Conservation (phyloP, 2,329 filamentous ascomycete genomes). For the Westerdykella sp. region DNA sequence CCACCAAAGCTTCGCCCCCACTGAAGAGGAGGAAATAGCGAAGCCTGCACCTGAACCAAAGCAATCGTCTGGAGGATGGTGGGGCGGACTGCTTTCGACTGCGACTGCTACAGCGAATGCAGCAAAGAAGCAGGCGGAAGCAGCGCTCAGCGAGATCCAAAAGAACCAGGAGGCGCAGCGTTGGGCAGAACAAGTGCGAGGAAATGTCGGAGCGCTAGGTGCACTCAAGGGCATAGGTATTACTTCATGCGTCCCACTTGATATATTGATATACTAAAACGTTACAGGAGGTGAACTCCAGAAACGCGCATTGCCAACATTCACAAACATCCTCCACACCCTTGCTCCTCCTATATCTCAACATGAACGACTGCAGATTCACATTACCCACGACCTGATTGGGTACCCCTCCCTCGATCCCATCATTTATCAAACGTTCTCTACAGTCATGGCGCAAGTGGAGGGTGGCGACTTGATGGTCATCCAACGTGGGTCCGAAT, state of each 20-base stretch:
- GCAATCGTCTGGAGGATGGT: conserved; percentile 49
- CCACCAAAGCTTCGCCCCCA: conserved; percentile 65
- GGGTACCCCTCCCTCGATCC: conserved; percentile 93
- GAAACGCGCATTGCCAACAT: conserved; percentile 78
- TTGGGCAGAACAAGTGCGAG: conserved; percentile 90
- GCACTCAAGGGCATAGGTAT: conserved; percentile 69
- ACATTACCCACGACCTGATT: conserved; percentile 92
- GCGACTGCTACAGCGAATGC: conserved; percentile 72
- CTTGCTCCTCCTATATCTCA: conserved; percentile 94
- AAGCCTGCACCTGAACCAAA: conserved; percentile 47
- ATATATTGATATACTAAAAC: conserved; percentile 10
- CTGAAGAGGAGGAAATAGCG: conserved; percentile 37
- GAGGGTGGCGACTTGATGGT: conserved; percentile 94
- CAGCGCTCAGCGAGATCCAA: conserved; percentile 88
- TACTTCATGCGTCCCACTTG: not conserved
- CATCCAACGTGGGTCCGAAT: conserved; percentile 87
- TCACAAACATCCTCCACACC: conserved; percentile 90
- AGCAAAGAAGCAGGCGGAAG: conserved; percentile 89
- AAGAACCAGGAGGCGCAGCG: conserved; percentile 94
- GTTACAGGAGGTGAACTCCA: conserved; percentile 64
- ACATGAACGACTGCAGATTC: conserved; percentile 93
- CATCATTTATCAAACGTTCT: conserved; percentile 85
- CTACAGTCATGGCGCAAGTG: conserved; percentile 96
- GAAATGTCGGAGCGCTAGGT: conserved; percentile 60
- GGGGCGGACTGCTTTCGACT: conserved; percentile 78